phyloP scores from a whole-genome alignment of 2,329 filamentous ascomycete genomes.

The Mycosphaerella arachidis region DNA sequence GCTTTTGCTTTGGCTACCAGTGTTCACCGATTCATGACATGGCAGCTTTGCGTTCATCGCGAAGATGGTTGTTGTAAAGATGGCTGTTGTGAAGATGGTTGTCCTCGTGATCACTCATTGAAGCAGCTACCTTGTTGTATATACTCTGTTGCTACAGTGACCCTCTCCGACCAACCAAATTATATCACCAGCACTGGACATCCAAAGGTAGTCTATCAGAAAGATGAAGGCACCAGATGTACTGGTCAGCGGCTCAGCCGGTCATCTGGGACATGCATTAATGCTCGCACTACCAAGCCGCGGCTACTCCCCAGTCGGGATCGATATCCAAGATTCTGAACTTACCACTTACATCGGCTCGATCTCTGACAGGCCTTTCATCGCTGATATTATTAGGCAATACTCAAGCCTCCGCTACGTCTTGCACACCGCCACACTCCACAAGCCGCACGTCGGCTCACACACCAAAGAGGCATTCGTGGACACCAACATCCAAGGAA shows the following conservation, averaged over 20 bases:
- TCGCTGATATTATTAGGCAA: constrained; percentile 3
- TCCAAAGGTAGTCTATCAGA: no score
- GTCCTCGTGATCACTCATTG: no score
- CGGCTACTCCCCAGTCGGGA: constrained; percentile 13
- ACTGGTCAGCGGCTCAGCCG: constrained; percentile 16
- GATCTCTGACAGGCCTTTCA: constrained; percentile 10
- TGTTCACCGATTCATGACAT: no score
- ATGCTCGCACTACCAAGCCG: constrained; percentile 14
- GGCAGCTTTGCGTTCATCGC: no score
- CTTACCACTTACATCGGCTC: constrained; percentile 10
- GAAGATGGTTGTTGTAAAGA: no score
- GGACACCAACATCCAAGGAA: constrained; percentile 21
- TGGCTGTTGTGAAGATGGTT: no score
- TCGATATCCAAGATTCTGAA: constrained; percentile 16
- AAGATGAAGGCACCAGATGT: constrained; percentile 12
- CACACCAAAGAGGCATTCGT: constrained; percentile 18
- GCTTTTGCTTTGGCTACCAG: no score
- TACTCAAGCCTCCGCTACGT: constrained; percentile 13
- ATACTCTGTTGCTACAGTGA: no score
- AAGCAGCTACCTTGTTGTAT: no score
- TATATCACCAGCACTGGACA: no score
- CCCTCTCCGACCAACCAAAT: no score
- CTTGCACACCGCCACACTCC: constrained; percentile 19
- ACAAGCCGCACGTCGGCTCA: constrained; percentile 20
- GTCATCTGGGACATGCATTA: constrained; percentile 19